These are phyloP conservation scores for Polyporus tsugae DNA, from an alignment of 1,284 basidiomycete species.

Conservation along the genomic window DNA sequence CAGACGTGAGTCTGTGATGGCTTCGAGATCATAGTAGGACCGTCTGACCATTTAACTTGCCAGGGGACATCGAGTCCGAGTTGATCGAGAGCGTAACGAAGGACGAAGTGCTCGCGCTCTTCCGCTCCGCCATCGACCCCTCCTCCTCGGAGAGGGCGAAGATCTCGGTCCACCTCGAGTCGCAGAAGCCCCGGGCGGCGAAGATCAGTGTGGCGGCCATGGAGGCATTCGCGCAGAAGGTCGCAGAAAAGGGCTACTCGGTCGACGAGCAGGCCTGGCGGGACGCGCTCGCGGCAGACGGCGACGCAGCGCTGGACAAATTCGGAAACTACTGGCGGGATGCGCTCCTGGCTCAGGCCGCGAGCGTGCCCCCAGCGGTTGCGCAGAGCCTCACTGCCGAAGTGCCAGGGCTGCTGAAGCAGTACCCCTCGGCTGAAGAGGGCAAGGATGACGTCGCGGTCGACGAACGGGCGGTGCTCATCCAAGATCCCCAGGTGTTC, in stretches of 20 bases:
- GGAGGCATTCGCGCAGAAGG: constrained; percentile 65
- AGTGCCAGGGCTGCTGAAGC: constrained; percentile 61
- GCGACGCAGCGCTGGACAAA: constrained; percentile 55
- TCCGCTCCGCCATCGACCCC: constrained; percentile 77
- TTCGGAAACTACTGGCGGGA: constrained; percentile 66
- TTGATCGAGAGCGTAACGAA: constrained; percentile 74
- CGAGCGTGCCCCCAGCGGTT: constrained; percentile 45
- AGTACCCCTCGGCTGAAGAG: constrained; percentile 60
- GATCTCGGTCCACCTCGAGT: constrained; percentile 83
- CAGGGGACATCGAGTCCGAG: constrained; percentile 75
- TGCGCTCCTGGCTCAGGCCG: constrained; percentile 53
- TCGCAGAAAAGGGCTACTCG: constrained; percentile 60
- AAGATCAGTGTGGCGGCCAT: constrained; percentile 75
- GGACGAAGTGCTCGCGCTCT: constrained; percentile 81
- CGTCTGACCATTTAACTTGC: background rate
- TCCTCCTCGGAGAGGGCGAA: constrained; percentile 77
- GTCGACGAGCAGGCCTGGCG: constrained; percentile 59
- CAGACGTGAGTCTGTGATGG: constrained; percentile 55
- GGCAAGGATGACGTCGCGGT: constrained; percentile 55
- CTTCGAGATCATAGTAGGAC: constrained; percentile 42
- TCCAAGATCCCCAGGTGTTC: constrained; percentile 78
- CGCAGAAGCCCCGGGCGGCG: constrained; percentile 66
- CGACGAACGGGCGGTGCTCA: constrained; percentile 61
- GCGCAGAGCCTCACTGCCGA: constrained; percentile 58
- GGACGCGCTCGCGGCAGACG: constrained; percentile 52